Conservation (phyloP, 2,329 filamentous ascomycete species). For the Capronia americana region DNA sequence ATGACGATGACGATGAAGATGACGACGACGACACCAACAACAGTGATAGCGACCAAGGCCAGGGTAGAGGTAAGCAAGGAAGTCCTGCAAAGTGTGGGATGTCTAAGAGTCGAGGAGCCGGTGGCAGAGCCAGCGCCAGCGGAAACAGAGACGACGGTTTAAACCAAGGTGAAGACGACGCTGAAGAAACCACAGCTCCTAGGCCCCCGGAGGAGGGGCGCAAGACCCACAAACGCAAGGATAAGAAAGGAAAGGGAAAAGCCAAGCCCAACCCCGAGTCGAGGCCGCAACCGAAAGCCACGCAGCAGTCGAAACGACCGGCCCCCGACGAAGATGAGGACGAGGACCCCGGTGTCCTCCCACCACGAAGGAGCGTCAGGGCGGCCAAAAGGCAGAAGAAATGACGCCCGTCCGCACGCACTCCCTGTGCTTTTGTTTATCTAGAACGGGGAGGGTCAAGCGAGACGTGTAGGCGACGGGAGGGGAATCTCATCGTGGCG, state of each 20-base stretch:
- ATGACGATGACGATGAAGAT: background rate
- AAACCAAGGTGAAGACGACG: background rate
- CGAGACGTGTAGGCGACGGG: too few species aligned
- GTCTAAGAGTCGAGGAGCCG: too few species aligned
- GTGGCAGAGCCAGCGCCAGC: too few species aligned
- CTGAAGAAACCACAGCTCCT: background rate
- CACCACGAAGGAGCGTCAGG: background rate
- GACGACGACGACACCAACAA: background rate
- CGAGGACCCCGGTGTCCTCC: too few species aligned
- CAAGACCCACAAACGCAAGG: background rate
- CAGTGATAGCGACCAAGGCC: background rate
- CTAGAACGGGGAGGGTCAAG: too few species aligned
- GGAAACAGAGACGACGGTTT: too few species aligned
- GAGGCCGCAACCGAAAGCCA: background rate
- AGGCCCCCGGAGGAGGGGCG: background rate
- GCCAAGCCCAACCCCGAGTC: background rate
- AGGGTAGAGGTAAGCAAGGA: background rate
- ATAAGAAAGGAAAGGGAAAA: background rate
- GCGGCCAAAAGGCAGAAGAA: background rate
- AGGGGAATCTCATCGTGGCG: too few species aligned
- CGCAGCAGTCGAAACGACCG: background rate
- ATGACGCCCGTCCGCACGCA: background rate
- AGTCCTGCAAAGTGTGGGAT: too few species aligned
- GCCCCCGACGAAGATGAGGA: background rate
- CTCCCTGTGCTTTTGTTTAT: too few species aligned